Conservation (phyloP, 768 basidiomycete species). For the Lentinula sp. region DNA sequence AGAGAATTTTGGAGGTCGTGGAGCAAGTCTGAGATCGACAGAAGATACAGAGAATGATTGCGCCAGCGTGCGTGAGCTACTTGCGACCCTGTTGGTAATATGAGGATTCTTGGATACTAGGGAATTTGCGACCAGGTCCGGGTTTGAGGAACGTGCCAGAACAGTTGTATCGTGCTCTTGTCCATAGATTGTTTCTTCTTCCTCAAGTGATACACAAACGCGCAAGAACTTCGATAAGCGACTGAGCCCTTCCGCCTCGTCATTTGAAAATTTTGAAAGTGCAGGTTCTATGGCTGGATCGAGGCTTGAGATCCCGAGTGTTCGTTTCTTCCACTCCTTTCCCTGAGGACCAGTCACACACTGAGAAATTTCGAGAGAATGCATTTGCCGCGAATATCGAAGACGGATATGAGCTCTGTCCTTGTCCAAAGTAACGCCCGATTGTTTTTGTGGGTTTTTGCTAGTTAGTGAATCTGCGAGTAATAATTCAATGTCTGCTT, state of each 20-base stretch:
- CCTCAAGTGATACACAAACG: constrained; percentile 8
- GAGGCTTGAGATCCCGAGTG: constrained; percentile 13
- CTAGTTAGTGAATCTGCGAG: constrained; percentile 11
- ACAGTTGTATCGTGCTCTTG: not conserved
- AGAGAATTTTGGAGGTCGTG: constrained; percentile 9
- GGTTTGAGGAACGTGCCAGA: not conserved
- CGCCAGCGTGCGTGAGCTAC: not conserved
- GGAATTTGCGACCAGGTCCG: not conserved
- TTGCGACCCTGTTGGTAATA: not conserved
- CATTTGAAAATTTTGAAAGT: not conserved
- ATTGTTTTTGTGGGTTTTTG: not conserved
- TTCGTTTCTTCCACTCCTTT: constrained; percentile 35
- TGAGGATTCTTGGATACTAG: not conserved
- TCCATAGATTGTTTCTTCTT: not conserved
- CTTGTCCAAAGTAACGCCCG: not conserved
- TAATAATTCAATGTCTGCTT: constrained; percentile 41
- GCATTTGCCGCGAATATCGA: constrained; percentile 27
- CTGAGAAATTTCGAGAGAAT: constrained; percentile 29
- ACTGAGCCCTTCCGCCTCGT: not conserved
- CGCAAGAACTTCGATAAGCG: constrained; percentile 4
- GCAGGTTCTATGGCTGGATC: not conserved
- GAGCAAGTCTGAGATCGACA: constrained; percentile 5
- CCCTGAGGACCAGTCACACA: constrained; percentile 21
- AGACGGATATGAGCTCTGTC: constrained; percentile 24
- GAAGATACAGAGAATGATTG: constrained; percentile 3